Conservation (phyloP, 2,329 filamentous ascomycete genomes). For the Thyridium curvatum region DNA sequence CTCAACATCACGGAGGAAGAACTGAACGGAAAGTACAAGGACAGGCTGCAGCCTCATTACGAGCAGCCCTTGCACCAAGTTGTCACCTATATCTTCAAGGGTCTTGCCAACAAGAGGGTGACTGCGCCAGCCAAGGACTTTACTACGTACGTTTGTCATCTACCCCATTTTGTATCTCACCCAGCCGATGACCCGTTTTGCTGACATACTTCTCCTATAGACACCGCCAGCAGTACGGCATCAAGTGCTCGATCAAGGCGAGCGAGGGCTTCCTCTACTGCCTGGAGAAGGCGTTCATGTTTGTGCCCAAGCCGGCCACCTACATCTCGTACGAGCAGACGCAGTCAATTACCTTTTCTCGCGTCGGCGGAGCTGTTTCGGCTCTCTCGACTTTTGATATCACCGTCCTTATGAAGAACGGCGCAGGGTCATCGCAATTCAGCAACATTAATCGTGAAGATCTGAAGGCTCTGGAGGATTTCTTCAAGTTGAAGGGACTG, state of each 20-base stretch:
- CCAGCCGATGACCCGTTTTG: not conserved
- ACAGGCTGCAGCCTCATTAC: slow-evolving; percentile 82
- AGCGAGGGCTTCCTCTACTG: slow-evolving; percentile 97
- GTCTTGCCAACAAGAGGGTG: slow-evolving; percentile 90
- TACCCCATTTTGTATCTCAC: too few species aligned
- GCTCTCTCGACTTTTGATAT: slow-evolving; percentile 96
- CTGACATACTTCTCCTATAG: slow-evolving; percentile 26
- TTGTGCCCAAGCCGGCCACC: slow-evolving; percentile 95
- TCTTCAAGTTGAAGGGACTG: slow-evolving; percentile 93
- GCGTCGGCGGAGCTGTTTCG: slow-evolving; percentile 88
- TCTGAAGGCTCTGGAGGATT: slow-evolving; percentile 90
- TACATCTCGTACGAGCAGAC: slow-evolving; percentile 96
- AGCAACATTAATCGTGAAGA: slow-evolving; percentile 99
- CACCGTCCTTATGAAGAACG: slow-evolving; percentile 82
- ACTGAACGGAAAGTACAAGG: slow-evolving; percentile 78
- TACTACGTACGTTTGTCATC: slow-evolving; percentile 57
- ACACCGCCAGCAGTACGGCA: slow-evolving; percentile 87
- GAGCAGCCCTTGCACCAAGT: slow-evolving; percentile 92
- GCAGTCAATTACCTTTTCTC: slow-evolving; percentile 86
- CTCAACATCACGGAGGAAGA: slow-evolving; percentile 92
- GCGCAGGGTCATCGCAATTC: slow-evolving; percentile 87
- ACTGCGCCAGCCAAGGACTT: slow-evolving; percentile 93
- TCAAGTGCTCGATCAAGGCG: slow-evolving; percentile 99
- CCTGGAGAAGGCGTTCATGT: slow-evolving; percentile 97
- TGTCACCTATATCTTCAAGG: slow-evolving; percentile 91